Evolutionary conservation across 345 rosid species (phyloP).

Genomic region (Triadica sebifera): DNA sequence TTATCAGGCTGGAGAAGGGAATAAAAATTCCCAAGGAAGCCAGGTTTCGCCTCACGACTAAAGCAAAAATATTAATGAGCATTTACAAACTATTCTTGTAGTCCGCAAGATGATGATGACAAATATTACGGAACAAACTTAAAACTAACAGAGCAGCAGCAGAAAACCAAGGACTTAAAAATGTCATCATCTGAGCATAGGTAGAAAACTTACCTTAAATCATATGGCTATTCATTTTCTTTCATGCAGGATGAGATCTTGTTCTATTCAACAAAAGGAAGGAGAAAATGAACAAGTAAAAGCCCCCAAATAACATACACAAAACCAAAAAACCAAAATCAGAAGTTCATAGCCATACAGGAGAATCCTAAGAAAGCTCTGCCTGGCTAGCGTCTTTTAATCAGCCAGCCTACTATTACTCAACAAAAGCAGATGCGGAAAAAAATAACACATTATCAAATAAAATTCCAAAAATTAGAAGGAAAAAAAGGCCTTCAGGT

Average conservation of each 20-base stretch:
- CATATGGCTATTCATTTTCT: background rate
- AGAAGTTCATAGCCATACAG: too few relatives aligned
- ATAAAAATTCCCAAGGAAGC: too few relatives aligned
- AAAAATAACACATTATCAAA: slow-evolving; percentile 5
- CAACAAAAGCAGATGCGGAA: background rate
- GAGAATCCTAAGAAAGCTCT: too few relatives aligned
- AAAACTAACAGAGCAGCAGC: background rate
- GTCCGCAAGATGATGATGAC: too few relatives aligned
- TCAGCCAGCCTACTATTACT: background rate
- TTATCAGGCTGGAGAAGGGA: too few relatives aligned
- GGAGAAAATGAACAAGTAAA: background rate
- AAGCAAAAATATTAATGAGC: too few relatives aligned
- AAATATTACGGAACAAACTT: too few relatives aligned
- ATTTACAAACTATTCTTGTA: too few relatives aligned
- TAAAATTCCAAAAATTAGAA: background rate
- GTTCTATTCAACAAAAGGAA: background rate
- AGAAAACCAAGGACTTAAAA: background rate
- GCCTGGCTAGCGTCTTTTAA: background rate
- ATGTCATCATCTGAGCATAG: background rate
- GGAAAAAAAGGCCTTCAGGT: background rate
- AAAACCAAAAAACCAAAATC: background rate
- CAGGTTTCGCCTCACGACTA: too few relatives aligned
- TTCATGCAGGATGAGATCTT: background rate
- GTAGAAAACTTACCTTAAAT: background rate
- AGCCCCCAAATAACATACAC: background rate